Evolutionary conservation across 2,329 filamentous ascomycete genomes (phyloP).

Genomic region (Paraconiothyrium sp.): DNA sequence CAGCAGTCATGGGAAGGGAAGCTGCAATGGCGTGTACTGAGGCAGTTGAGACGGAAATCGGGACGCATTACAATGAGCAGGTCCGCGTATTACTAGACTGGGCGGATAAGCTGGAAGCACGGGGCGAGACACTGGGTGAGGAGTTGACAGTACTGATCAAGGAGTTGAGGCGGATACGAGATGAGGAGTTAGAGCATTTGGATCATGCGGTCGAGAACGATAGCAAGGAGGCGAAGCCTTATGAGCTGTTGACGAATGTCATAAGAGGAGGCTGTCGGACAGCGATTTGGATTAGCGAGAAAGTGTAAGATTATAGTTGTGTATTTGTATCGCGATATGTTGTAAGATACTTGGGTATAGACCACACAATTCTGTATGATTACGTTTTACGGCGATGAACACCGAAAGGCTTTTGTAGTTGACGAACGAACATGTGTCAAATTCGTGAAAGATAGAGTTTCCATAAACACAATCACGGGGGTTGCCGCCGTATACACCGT

Average conservation of each 20-base stretch:
- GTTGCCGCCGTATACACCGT: too few relatives aligned
- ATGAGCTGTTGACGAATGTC: conserved; percentile 85
- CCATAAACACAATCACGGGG: too few relatives aligned
- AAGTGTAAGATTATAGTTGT: conserved; percentile 58
- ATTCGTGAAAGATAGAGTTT: neutral
- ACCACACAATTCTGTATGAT: neutral
- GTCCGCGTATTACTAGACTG: conserved; percentile 84
- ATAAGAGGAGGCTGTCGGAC: conserved; percentile 91
- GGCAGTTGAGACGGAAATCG: conserved; percentile 98
- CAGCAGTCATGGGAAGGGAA: conserved; percentile 86
- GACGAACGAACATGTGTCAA: neutral
- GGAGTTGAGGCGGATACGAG: conserved; percentile 83
- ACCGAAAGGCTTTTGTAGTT: neutral
- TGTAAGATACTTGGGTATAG: conserved; percentile 7
- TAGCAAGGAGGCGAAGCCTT: conserved; percentile 86
- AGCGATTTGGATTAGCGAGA: conserved; percentile 91
- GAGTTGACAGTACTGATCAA: conserved; percentile 78
- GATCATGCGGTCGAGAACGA: conserved; percentile 96
- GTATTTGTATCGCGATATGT: conserved; percentile 1
- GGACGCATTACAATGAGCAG: conserved; percentile 93
- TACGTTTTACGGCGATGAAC: neutral
- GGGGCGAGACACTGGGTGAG: conserved; percentile 81
- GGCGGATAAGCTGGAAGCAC: conserved; percentile 76
- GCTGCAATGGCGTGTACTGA: conserved; percentile 99
- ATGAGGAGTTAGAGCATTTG: conserved; percentile 96